These are phyloP conservation scores for Silene coronaria DNA, from an alignment of 179 eudicot species.

Conservation along the genomic window DNA sequence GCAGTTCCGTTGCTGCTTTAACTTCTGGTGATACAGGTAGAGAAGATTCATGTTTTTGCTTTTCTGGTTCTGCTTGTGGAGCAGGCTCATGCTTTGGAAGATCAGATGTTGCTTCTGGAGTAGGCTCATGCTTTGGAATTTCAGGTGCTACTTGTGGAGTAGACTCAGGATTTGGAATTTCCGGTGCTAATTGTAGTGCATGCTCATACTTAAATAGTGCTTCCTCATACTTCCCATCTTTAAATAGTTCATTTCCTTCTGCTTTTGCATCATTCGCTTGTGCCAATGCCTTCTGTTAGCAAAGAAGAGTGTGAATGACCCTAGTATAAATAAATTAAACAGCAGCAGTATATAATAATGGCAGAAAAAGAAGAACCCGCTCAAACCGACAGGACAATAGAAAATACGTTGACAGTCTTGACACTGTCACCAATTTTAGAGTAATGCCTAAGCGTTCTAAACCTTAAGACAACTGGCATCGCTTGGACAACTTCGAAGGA, in stretches of 20 bases:
- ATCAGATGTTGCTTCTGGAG: constrained; percentile 48
- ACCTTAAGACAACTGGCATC: neutral
- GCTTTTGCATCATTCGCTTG: constrained; percentile 80
- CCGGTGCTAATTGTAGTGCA: constrained; percentile 66
- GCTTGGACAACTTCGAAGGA: no score
- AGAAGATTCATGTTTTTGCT: constrained; percentile 22
- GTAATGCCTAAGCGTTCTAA: neutral
- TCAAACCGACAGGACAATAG: neutral
- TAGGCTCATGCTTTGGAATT: constrained; percentile 22
- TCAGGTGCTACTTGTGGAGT: constrained; percentile 51
- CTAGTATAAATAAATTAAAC: neutral
- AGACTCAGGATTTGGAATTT: constrained; percentile 27
- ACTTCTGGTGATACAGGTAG: constrained; percentile 58
- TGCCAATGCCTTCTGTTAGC: constrained; percentile 52
- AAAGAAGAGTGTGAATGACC: neutral
- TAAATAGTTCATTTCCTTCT: constrained; percentile 72
- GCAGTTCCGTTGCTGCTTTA: constrained; percentile 56
- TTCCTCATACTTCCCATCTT: constrained; percentile 64
- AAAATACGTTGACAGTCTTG: neutral
- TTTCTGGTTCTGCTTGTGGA: constrained; percentile 51
- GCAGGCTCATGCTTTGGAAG: constrained; percentile 28
- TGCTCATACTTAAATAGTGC: constrained; percentile 62
- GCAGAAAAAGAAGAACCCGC: constrained; percentile 3
- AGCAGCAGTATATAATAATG: neutral
- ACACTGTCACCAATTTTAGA: neutral